Conservation (phyloP, 805 yeast species). For the Millerozyma acaciae region DNA sequence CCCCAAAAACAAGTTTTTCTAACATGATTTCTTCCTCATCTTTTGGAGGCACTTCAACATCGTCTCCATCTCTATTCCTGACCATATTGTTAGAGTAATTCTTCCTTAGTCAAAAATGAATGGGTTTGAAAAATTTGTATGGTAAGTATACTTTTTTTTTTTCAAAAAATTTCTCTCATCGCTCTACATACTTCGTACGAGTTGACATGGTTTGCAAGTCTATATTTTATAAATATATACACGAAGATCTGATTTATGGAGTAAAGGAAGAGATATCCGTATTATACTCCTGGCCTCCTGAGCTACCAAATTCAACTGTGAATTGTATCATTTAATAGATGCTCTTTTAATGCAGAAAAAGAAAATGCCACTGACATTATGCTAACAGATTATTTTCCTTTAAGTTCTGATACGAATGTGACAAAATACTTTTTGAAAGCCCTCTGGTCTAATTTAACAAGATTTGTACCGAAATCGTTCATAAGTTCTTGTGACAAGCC, state of each 20-base stretch:
- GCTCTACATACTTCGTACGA: too few species aligned
- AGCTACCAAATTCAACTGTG: too few species aligned
- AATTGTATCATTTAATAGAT: too few species aligned
- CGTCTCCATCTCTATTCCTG: slow-evolving; percentile 12
- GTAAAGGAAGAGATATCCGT: too few species aligned
- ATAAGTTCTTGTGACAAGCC: slow-evolving; percentile 57
- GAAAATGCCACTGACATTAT: background rate
- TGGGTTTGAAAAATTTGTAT: too few species aligned
- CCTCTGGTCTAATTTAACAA: slow-evolving; percentile 54
- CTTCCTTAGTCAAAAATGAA: too few species aligned
- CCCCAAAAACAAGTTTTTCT: slow-evolving; percentile 89
- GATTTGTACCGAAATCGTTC: slow-evolving; percentile 56
- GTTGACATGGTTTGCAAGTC: too few species aligned
- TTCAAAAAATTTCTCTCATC: slow-evolving; percentile 5
- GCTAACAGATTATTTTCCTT: slow-evolving; percentile 15
- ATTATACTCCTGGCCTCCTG: too few species aligned
- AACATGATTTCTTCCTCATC: slow-evolving; percentile 78
- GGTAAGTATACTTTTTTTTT: too few species aligned
- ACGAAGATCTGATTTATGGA: too few species aligned
- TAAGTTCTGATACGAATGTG: slow-evolving; percentile 33
- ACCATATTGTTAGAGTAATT: slow-evolving; percentile 9
- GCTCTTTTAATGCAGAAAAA: too few species aligned
- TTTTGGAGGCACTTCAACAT: slow-evolving; percentile 55
- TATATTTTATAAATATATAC: too few species aligned
- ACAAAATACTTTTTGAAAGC: slow-evolving; percentile 70